Percentiles rank a stretch among this genome's conserved stretches.
These are phyloP conservation scores for Coemansia asiatica DNA, from an alignment of 192 early-diverging fungal genomes.

Conservation along the genomic window DNA sequence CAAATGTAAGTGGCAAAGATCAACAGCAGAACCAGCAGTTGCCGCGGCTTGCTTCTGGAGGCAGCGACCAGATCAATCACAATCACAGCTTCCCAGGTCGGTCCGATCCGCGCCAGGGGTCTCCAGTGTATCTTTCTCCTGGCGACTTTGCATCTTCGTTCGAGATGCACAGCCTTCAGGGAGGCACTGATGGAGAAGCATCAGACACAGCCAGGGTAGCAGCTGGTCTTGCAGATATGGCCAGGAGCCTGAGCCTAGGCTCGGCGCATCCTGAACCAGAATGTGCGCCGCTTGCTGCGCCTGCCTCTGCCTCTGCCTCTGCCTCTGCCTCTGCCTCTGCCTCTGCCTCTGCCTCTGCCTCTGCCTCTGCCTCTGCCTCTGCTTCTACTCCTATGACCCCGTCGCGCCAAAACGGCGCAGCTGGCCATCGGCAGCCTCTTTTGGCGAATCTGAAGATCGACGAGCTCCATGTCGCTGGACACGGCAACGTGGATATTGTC, in stretches of 20 bases:
- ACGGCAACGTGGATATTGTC: slow-evolving; percentile 51
- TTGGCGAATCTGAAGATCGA: slow-evolving; percentile 50
- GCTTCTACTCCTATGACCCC: background rate
- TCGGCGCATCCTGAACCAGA: background rate
- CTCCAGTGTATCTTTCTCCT: slow-evolving; percentile 49
- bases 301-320: background rate
- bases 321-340: background rate
- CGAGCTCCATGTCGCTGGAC: slow-evolving; percentile 43
- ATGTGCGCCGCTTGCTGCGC: background rate
- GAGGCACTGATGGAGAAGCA: background rate
- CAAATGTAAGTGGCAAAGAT: background rate
- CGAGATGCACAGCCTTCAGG: slow-evolving; percentile 35
- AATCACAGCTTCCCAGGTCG: slow-evolving; percentile 25
- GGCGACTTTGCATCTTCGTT: slow-evolving; percentile 49
- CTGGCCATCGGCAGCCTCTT: slow-evolving; percentile 29
- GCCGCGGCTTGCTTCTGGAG: background rate
- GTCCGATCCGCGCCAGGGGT: slow-evolving; percentile 51
- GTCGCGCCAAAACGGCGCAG: background rate
- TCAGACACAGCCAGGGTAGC: background rate
- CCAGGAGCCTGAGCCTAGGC: slow-evolving; percentile 6
- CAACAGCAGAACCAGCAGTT: background rate
- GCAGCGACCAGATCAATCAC: background rate
- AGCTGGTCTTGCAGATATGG: background rate
- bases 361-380: background rate
- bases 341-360: background rate